Base-by-base conservation (phyloP, 805 yeast species). In the Saccharomyces mikatae region DNA sequence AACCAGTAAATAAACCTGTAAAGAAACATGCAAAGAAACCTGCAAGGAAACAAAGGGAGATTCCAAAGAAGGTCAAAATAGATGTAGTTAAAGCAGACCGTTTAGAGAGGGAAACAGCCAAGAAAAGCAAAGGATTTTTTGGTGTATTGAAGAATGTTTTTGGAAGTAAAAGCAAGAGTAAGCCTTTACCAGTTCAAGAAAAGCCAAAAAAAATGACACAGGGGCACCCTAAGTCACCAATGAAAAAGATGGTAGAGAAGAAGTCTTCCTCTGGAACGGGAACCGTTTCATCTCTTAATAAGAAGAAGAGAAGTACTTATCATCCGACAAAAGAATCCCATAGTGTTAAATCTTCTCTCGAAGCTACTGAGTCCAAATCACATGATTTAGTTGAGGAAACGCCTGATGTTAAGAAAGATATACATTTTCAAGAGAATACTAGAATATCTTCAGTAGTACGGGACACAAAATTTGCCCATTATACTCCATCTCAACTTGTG, bases 401-500 rank as follows among this genome's bases (percentile, higher is more conserved):
- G 6, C 22, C 22, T 17, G 44, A 36, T 36, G 44, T 36, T 36
- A 17, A 11, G 6, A 36, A 36, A 2, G 44, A 11, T 17, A 3
- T 11, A 17, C 11, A 36, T 21, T 22, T 24, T 36, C 44, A 17
- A 36, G 44, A 17, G 6, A 17, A 36, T 2, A 9, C 24, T 11
- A 59, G 66, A 13, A 47, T 52, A 8, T 56, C 67, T 3, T 62
- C 68, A 10, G 59, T 55, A 10, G 52, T 53, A 27, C 52, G 55
- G 26, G 58, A 61, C 6, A 46, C 36, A 14, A 47, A 30, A 14
- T 53, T 10, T 30, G 10, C 36, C 44, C 6, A 22, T 10, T 10
- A 36, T 11, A 36, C 2, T 10, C 11, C 24, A 22, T 9, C 11
- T 17, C 44, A 36, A 17, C 44, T 22, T 31, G 17, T 14, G 36